A percentile compares a stretch with the other conserved stretches of the same genome.
phyloP scores from a whole-genome alignment of 345 rosid species.

The Hypericum androsaemum region DNA sequence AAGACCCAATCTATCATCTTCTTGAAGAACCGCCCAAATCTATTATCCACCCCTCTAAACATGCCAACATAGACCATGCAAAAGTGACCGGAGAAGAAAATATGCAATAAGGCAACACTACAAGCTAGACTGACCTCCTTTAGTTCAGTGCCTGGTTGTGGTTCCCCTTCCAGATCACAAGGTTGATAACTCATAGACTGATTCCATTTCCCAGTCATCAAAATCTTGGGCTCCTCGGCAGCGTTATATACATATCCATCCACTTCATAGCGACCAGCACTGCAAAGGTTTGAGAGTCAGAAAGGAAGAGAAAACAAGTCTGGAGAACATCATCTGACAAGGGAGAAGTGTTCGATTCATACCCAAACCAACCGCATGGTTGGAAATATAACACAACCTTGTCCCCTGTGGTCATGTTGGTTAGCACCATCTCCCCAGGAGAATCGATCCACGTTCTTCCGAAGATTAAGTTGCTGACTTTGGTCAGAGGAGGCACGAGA shows the following conservation, averaged over 20 bases:
- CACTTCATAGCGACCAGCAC: conserved; percentile 81
- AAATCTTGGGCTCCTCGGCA: conserved; percentile 61
- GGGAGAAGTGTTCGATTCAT: conserved; percentile 6
- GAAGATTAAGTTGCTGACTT: conserved; percentile 62
- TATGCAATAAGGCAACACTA: too few relatives aligned
- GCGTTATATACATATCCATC: conserved; percentile 77
- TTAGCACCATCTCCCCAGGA: conserved; percentile 74
- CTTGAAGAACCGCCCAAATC: too few relatives aligned
- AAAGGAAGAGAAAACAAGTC: not conserved
- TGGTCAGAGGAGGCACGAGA: conserved; percentile 70
- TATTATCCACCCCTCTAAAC: not conserved
- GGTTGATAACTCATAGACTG: conserved; percentile 74
- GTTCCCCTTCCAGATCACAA: conserved; percentile 73
- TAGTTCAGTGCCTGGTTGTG: conserved; percentile 57
- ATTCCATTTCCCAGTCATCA: conserved; percentile 85
- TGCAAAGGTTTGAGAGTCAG: conserved; percentile 16
- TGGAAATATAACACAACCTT: conserved; percentile 69
- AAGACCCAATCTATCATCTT: too few relatives aligned
- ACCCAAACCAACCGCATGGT: conserved; percentile 90
- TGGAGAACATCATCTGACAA: not conserved
- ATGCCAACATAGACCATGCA: not conserved
- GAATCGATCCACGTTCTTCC: conserved; percentile 83
- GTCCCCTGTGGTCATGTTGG: conserved; percentile 65
- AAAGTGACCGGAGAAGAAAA: too few relatives aligned
- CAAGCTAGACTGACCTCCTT: conserved; percentile 39